These are phyloP conservation scores for Pyrenochaeta sp. DNA, from an alignment of 2,329 filamentous ascomycete species.

Conservation along the genomic window DNA sequence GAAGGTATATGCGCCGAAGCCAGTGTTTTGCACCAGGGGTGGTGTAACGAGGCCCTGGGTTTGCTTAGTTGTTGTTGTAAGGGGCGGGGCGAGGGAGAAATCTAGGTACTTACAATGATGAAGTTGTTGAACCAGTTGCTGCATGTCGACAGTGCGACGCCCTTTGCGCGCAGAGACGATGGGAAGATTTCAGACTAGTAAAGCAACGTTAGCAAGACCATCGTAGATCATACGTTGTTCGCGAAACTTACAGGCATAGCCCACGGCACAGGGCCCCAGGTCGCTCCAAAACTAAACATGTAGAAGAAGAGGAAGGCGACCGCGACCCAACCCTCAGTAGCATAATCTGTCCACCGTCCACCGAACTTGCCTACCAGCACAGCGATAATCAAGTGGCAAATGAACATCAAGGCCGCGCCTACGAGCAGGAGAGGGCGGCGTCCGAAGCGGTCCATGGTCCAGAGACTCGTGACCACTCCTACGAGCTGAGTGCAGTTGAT, in stretches of 20 bases:
- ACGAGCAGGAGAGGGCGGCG: conserved; percentile 49
- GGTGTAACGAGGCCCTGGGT: conserved; percentile 67
- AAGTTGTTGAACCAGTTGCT: conserved; percentile 72
- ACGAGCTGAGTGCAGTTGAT: conserved; percentile 60
- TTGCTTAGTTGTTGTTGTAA: conserved; percentile 50
- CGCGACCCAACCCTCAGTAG: conserved; percentile 61
- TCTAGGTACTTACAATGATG: conserved; percentile 59
- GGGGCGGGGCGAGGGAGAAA: background rate
- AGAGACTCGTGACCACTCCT: conserved; percentile 51
- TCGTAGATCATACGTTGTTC: too few species aligned
- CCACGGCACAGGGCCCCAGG: conserved; percentile 64
- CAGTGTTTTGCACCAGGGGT: conserved; percentile 65
- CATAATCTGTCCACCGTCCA: conserved; percentile 59
- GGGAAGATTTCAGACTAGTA: conserved; percentile 73
- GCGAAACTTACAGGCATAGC: too few species aligned
- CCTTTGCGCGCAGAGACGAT: conserved; percentile 67
- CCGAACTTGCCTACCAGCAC: conserved; percentile 62
- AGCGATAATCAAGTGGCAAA: conserved; percentile 63
- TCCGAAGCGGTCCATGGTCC: conserved; percentile 54
- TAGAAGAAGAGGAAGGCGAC: conserved; percentile 69
- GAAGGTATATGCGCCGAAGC: conserved; percentile 53
- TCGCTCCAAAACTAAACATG: conserved; percentile 67
- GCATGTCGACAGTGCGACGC: conserved; percentile 69
- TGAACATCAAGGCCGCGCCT: conserved; percentile 57
- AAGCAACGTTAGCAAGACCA: too few species aligned